Percentiles rank a stretch among this genome's conserved stretches.
Evolutionary conservation across 2,329 filamentous ascomycete genomes (phyloP).

Genomic region (Lomentospora prolificans): DNA sequence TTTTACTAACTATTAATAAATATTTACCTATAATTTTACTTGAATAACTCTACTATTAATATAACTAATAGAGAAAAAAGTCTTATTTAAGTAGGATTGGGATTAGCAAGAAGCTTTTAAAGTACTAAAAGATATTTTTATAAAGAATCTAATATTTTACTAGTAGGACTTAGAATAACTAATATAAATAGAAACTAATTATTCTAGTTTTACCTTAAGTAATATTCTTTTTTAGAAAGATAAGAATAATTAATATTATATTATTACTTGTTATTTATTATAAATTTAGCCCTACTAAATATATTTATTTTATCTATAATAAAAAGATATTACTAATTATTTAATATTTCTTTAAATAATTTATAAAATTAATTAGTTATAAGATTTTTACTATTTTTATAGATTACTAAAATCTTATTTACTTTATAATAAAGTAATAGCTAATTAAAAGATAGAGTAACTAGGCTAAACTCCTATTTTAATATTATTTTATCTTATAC

Average conservation of each 20-base stretch:
- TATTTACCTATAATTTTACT: background rate
- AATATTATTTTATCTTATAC: background rate
- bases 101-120: background rate
- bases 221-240: background rate
- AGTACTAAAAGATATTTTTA: background rate
- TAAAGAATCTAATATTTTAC: background rate
- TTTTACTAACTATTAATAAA: slow-evolving; percentile 2
- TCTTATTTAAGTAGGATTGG: background rate
- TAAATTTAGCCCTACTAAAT: background rate
- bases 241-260: background rate
- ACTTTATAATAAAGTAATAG: background rate
- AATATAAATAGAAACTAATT: background rate
- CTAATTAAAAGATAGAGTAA: background rate
- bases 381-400: background rate
- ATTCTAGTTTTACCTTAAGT: background rate
- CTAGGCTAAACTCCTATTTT: background rate
- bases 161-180: background rate
- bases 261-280: background rate
- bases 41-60: background rate
- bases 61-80: background rate
- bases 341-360: background rate
- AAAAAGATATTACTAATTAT: background rate
- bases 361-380: background rate
- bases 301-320: background rate
- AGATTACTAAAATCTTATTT: no score